These are phyloP conservation scores for Benincasa hispida DNA, from an alignment of 306 rosid species.

Conservation along the genomic window DNA sequence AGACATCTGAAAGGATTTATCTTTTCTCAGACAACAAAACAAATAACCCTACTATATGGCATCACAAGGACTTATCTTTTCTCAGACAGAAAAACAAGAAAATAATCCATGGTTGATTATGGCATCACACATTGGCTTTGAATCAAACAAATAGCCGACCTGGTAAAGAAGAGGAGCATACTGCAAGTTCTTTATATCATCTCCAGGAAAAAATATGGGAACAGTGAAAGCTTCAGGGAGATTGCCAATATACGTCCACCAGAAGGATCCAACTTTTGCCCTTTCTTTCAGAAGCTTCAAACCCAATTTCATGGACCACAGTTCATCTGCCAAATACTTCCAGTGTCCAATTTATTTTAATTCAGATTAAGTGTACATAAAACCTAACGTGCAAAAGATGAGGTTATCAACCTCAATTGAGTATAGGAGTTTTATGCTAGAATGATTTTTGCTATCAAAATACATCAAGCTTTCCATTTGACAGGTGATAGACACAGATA, in stretches of 20 bases:
- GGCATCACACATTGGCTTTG: background rate
- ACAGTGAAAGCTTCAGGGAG: conserved; percentile 63
- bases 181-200: conserved; percentile 81
- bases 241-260: conserved; percentile 93
- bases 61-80: no score
- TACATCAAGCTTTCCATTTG: background rate
- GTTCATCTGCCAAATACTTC: conserved; percentile 97
- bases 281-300: conserved; percentile 90
- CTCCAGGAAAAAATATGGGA: conserved; percentile 81
- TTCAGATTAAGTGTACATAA: conserved; percentile 47
- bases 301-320: conserved; percentile 96
- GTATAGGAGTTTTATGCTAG: background rate
- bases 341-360: conserved; percentile 73
- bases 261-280: conserved; percentile 82
- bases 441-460: background rate
- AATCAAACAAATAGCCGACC: conserved; percentile 26
- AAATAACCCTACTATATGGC: background rate
- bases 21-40: no score
- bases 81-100: no score
- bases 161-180: conserved; percentile 94
- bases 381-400: conserved; percentile 30
- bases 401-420: conserved; percentile 29
- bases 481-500: background rate
- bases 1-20: background rate
- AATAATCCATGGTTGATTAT: background rate